Conservation (phyloP, 139 green algal genomes). For the Chlorella sorokiniana region DNA sequence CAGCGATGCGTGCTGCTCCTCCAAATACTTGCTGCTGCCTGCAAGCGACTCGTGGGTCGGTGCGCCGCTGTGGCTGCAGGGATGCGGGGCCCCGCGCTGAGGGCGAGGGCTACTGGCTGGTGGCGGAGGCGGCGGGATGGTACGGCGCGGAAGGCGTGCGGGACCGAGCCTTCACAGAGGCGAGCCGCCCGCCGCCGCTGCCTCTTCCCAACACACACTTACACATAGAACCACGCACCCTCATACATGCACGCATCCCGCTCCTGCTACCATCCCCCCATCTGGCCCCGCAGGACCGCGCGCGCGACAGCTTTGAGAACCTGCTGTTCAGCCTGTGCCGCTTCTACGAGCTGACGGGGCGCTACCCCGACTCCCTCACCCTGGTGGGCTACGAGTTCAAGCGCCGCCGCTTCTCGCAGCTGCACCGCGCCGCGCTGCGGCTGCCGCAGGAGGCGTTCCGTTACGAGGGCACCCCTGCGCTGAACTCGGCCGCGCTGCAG, state of each 20-base stretch:
- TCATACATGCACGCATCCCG: too few species aligned
- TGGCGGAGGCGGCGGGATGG: conserved; percentile 73
- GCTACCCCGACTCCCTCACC: conserved; percentile 78
- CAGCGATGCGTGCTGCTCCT: not conserved
- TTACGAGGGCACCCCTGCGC: conserved; percentile 80
- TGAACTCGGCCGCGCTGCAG: conserved; percentile 46
- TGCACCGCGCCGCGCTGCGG: conserved; percentile 77
- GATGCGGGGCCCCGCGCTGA: conserved; percentile 79
- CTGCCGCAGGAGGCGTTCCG: conserved; percentile 71
- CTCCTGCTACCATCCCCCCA: not conserved
- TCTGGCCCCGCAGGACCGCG: conserved; percentile 64
- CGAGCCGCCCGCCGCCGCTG: not conserved
- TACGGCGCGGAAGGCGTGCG: conserved; percentile 57
- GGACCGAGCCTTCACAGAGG: conserved; percentile 50
- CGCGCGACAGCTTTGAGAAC: conserved; percentile 94
- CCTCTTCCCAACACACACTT: too few species aligned
- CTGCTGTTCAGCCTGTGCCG: conserved; percentile 90
- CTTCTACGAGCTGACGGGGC: conserved; percentile 74
- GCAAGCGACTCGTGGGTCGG: too few species aligned
- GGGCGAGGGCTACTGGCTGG: conserved; percentile 80
- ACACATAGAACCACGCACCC: too few species aligned
- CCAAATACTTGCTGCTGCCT: not conserved
- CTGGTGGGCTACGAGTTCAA: conserved; percentile 95
- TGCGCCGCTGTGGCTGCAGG: conserved; percentile 16
- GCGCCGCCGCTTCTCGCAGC: conserved; percentile 68